Evolutionary conservation across 1,139 yeast genomes (phyloP), one percentile per base, ranked within the genome.

Genomic region (Kodamaea fungicola): DNA sequence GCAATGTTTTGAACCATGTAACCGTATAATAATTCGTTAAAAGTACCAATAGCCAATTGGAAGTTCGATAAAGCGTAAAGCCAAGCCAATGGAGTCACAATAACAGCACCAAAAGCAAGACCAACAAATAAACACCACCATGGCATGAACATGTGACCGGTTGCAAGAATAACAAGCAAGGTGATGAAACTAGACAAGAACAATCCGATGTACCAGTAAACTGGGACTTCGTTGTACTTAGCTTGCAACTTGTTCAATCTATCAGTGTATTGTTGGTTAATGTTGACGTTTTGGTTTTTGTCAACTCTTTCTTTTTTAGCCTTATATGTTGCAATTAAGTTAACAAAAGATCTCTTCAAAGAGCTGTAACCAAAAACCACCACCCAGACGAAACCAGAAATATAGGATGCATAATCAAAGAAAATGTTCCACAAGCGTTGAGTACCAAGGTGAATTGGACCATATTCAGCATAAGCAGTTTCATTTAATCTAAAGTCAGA

Each of bases 41-140:
- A 71, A 0, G 78, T 69, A 2, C 78, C 78, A 22, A 73, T 67
- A 1, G 78, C 74, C 26, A 74, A 54, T 44, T 74, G 78, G 50
- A 74, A 74, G 46, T 72, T 74, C 8, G 78, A 70, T 19, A 69
- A 54, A 0, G 79, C 79, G 44, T 71, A 74, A 7, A 74, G 52
- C 70, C 77, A 74, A 28, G 74, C 64, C 46, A 74, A 59, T 1
- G 79, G 78, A 0, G 71, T 64, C 16, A 74, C 76, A 24, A 72
- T 71, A 2, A 71, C 42, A 0, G 68, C 56, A 0, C 78, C 78
- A 45, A 71, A 54, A 3, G 47, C 39, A 22, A 74, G 50, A 1
- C 73, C 78, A 7, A 73, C 64, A 2, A 72, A 32, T 38, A 69
- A 67, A 24, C 74, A 62, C 69, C 72, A 69, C 74, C 71, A 71